phyloP scores from a whole-genome alignment of 768 basidiomycete genomes.

The Mycena capillaripes region DNA sequence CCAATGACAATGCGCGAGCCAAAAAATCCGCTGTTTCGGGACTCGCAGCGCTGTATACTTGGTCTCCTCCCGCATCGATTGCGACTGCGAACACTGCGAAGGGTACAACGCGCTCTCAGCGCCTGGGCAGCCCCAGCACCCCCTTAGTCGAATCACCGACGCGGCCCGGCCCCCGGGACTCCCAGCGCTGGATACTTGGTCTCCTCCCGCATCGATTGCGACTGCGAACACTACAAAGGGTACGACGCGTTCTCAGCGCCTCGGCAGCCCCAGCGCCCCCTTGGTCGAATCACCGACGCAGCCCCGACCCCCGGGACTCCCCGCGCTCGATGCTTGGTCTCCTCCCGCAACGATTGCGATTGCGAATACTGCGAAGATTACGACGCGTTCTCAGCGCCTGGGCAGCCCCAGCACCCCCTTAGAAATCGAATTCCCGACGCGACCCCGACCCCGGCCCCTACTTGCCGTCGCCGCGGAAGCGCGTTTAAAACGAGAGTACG shows the following conservation, averaged over 20 bases:
- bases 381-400: not conserved
- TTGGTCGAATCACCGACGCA: too few relatives aligned
- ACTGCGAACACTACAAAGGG: too few relatives aligned
- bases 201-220: too few relatives aligned
- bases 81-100: too few relatives aligned
- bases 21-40: conserved; percentile 8
- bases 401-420: conserved; percentile 18
- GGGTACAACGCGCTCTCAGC: too few relatives aligned
- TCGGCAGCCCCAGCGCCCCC: too few relatives aligned
- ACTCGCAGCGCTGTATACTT: too few relatives aligned
- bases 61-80: too few relatives aligned
- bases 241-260: too few relatives aligned
- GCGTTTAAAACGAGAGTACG: not conserved
- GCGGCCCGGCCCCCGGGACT: not conserved
- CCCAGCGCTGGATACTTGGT: too few relatives aligned
- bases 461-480: not conserved
- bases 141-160: too few relatives aligned
- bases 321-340: conserved; percentile 6
- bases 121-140: too few relatives aligned
- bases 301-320: conserved; percentile 2
- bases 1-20: not conserved
- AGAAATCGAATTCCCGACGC: conserved; percentile 25
- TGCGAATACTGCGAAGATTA: not conserved
- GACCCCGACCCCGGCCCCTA: not conserved
- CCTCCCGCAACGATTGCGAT: conserved; percentile 21